A percentile compares a stretch with the other conserved stretches of the same genome.
Evolutionary conservation across 1,284 basidiomycete genomes (phyloP).

Genomic region (Phlebopus sp.): DNA sequence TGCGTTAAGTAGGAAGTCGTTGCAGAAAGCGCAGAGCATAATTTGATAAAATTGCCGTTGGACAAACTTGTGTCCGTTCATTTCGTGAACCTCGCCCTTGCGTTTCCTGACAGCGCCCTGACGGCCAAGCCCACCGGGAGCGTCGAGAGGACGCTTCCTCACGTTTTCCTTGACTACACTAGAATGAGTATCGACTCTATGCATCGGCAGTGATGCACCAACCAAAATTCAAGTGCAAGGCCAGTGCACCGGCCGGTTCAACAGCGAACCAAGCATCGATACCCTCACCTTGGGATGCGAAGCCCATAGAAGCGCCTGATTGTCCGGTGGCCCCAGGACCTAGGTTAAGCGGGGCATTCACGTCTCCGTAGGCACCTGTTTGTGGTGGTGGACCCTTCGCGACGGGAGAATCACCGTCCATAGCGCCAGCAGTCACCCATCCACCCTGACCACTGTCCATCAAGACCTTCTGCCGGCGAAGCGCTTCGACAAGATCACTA

Average conservation of each 20-base stretch:
- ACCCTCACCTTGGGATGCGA: constrained; percentile 57
- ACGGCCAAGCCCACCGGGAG: constrained; percentile 86
- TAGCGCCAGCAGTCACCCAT: constrained; percentile 91
- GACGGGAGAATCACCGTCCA: constrained; percentile 56
- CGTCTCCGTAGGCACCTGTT: constrained; percentile 44
- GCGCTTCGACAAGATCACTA: constrained; percentile 92
- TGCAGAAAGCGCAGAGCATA: constrained; percentile 97
- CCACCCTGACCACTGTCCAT: constrained; percentile 83
- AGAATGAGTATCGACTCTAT: constrained; percentile 13
- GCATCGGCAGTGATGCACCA: constrained; percentile 32
- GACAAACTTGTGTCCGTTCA: constrained; percentile 99
- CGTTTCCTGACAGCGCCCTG: constrained; percentile 98
- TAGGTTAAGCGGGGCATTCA: constrained; percentile 57
- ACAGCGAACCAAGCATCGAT: constrained; percentile 98
- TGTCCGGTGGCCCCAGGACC: constrained; percentile 30
- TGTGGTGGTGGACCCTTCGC: constrained; percentile 35
- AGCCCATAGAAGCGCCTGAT: constrained; percentile 29
- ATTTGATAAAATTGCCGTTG: constrained; percentile 98
- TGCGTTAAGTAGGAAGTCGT: constrained; percentile 96
- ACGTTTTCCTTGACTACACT: constrained; percentile 91
- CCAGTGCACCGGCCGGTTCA: constrained; percentile 95
- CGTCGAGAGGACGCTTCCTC: constrained; percentile 91
- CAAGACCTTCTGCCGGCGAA: constrained; percentile 89
- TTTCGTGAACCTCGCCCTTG: constrained; percentile 97
- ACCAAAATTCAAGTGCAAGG: constrained; percentile 88